phyloP scores from a whole-genome alignment of 495 filamentous ascomycete species.

The Rhypophila decipiens region DNA sequence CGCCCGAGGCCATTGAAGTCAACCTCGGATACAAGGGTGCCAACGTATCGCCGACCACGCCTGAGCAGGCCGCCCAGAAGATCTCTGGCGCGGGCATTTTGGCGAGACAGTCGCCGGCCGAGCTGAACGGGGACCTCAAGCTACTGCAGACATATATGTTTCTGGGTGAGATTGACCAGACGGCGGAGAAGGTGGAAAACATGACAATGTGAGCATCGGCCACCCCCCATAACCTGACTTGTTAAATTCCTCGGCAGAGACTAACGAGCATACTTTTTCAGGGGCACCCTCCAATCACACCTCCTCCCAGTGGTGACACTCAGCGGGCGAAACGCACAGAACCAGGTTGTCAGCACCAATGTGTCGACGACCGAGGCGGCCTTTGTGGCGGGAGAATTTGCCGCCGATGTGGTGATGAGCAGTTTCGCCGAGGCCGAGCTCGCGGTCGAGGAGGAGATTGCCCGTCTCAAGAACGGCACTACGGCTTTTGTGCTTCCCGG shows the following conservation, averaged over 20 bases:
- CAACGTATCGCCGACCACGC: slow-evolving; percentile 40
- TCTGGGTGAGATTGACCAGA: slow-evolving; percentile 45
- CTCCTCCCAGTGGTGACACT: slow-evolving; percentile 60
- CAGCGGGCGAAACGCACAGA: slow-evolving; percentile 38
- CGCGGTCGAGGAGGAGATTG: slow-evolving; percentile 29
- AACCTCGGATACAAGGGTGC: slow-evolving; percentile 55
- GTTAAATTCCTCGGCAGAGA: too few relatives aligned
- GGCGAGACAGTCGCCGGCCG: slow-evolving; percentile 4
- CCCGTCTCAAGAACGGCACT: slow-evolving; percentile 28
- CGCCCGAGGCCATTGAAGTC: slow-evolving; percentile 49
- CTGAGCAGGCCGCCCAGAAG: slow-evolving; percentile 11
- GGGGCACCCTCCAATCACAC: slow-evolving; percentile 48
- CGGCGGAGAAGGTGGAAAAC: slow-evolving; percentile 27
- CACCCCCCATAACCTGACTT: not conserved
- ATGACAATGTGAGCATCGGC: slow-evolving; percentile 33
- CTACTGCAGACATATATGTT: slow-evolving; percentile 48
- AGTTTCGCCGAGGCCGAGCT: slow-evolving; percentile 33
- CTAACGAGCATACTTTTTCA: too few relatives aligned
- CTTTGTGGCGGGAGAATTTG: slow-evolving; percentile 65
- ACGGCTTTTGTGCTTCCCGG: slow-evolving; percentile 62
- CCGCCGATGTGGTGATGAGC: slow-evolving; percentile 39
- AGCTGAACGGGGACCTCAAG: slow-evolving; percentile 10
- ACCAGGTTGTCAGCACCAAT: slow-evolving; percentile 46
- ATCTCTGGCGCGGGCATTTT: slow-evolving; percentile 4
- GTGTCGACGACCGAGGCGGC: slow-evolving; percentile 59